Base-by-base conservation (phyloP, 495 filamentous ascomycete species). In the Annulohypoxylon bovei region DNA sequence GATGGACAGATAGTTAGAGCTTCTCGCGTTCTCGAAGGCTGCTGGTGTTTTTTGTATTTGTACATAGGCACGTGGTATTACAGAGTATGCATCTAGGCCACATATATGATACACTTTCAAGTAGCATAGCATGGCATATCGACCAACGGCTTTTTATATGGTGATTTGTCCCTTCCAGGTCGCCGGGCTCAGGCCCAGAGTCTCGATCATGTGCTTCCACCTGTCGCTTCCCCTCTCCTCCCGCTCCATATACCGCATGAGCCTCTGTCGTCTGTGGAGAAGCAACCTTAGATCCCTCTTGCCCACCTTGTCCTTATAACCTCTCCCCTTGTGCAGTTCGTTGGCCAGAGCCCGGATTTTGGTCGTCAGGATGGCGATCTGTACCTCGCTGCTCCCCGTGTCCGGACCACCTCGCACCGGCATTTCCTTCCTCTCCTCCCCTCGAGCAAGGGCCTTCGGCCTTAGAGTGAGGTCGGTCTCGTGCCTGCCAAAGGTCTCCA, bases 321-420 rank as follows among this genome's bases (percentile, higher is more conserved):
- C 85, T 32, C 84, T 83, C 47, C 80, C 78, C 32, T 76, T 82
- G 75, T 87, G 84, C 57, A 92, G 75, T 55, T 86, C 83, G 65
- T 89, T 82, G 32, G 90, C 88, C 53, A 98, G 78, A 44, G 92
- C 90, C 57, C 92, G 81, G 73, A 99, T 99, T 84, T 98, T 98
- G 50, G 92, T 87, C 7, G 95, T 99, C 77, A 99, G 80, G 70
- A 99, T 95, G n/a, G 93, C 94, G 68, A 94, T 93, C 83, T 99
- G 95, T 47, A 99, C 95, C 80, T 99, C 95, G 18, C 91, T 90
- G 59, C 91, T 95, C 2, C 95, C 95, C 8, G 94, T 98, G 78
- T 99, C 95, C 0, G 89, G 91, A 0, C 95, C 95, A 11, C 90
- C 90, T 5, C 95, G 90, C 16, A 88, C 87, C 0, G 87, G 90